Base-by-base conservation (phyloP, 208 protist genomes). In the Trypanosoma lewisi region DNA sequence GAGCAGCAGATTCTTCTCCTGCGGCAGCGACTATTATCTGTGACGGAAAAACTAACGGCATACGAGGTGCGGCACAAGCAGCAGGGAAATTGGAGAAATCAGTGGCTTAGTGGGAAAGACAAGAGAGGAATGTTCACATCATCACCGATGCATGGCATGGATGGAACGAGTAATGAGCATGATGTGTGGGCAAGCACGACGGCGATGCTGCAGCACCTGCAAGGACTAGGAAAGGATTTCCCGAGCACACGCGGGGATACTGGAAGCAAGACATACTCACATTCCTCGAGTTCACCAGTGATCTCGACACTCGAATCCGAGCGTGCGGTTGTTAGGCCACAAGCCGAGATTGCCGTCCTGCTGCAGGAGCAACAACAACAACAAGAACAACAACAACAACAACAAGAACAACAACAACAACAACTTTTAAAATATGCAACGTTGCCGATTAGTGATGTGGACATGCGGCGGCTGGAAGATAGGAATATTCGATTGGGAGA, bases 1-100 rank as follows among this genome's bases (percentile, higher is more conserved):
- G 82, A 94, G 68, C 87, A 94, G 70, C 87, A 94, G 54, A 88
- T 94, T 21, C 85, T 79, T 63, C 77, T 88, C 12, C 67, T 94
- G 25, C 89, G 91, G 75, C 77, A 88, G 69, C 84, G 87, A 8
- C 70, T 94, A 7, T 65, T 85, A n/a, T 54, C 65, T 39, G 82
- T 80, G 3, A 87, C 86, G 57, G 82, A 85, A 17, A 73, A 73
- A 12, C 83, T 89, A 14, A 44, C 42, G 2, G 54, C 12, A 16
- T 49, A 53, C 8, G 63, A 60, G 27, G 19, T n/a, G 36, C 21
- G 19, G 9, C 23, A 60, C 17, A 33, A 33, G n/a, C 16, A 4
- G 17, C 31, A 6, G 2, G 12, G 17, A 7, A 45, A 34, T 1
- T 34, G 42, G 7, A 2, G n/a, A 19, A 47, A 3, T 4, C 7